Evolutionary conservation across 768 basidiomycete genomes (phyloP).

Genomic region (Coprinopsis cinerea): DNA sequence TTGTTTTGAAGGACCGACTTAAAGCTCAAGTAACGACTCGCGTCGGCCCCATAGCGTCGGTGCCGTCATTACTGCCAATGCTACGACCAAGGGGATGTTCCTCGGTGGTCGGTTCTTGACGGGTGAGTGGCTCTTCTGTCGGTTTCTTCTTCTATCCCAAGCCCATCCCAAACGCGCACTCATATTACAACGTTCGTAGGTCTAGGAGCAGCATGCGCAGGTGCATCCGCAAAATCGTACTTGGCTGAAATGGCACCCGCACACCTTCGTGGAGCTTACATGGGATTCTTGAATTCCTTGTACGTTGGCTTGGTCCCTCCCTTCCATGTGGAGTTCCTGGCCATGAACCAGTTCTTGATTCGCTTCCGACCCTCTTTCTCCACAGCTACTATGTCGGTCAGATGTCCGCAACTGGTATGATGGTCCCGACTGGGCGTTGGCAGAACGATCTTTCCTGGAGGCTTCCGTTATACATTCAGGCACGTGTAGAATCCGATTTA

Average conservation of each 20-base stretch:
- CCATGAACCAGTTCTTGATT: no score
- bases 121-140: constrained; percentile 22
- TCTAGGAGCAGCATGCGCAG: constrained; percentile 38
- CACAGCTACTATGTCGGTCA: constrained; percentile 47
- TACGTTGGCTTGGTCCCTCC: constrained; percentile 16
- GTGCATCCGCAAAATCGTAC: constrained; percentile 44
- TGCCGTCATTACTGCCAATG: constrained; percentile 43
- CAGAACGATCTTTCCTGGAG: constrained; percentile 41
- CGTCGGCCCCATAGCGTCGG: constrained; percentile 29
- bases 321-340: not conserved
- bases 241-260: constrained; percentile 47
- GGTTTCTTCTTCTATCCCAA: not conserved
- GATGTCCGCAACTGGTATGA: constrained; percentile 50
- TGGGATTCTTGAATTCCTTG: constrained; percentile 51
- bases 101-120: constrained; percentile 48
- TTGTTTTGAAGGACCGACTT: not conserved
- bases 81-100: constrained; percentile 35
- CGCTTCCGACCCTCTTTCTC: no score
- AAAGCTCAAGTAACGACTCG: not conserved
- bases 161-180: not conserved
- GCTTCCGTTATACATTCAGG: constrained; percentile 45
- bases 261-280: constrained; percentile 40
- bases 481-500: no score
- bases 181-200: no score
- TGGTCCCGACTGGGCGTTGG: constrained; percentile 43